These are phyloP conservation scores for Epichloe amarillans DNA, from an alignment of 2,329 filamentous ascomycete species.

Conservation along the genomic window DNA sequence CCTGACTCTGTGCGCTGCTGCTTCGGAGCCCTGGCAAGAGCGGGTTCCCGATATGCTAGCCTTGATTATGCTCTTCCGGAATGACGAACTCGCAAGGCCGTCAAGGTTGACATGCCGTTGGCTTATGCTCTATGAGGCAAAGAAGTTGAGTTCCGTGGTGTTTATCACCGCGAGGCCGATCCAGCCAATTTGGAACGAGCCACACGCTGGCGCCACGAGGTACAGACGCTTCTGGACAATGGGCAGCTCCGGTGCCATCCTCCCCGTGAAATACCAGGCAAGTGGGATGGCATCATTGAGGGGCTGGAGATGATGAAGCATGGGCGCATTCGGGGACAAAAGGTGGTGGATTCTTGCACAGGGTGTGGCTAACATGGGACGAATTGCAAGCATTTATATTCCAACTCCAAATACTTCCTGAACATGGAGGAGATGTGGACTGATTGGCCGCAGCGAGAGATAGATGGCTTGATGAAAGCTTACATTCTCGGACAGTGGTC, in stretches of 20 bases:
- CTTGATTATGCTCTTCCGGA: background rate
- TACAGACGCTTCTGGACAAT: background rate
- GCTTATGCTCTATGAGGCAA: background rate
- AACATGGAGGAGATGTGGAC: slow-evolving; percentile 71
- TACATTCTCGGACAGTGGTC: slow-evolving; percentile 85
- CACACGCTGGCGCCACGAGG: background rate
- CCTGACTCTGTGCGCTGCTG: background rate
- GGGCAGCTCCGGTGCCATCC: background rate
- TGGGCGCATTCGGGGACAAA: background rate
- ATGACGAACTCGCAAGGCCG: slow-evolving; percentile 26
- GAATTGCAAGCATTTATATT: slow-evolving; percentile 57
- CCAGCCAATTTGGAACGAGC: background rate
- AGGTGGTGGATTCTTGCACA: background rate
- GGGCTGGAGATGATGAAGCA: background rate
- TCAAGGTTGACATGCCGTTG: slow-evolving; percentile 38
- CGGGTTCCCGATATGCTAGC: background rate
- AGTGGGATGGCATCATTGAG: background rate
- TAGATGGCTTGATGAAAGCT: slow-evolving; percentile 63
- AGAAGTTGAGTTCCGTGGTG: background rate
- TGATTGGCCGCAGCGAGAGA: slow-evolving; percentile 67
- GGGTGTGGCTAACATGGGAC: background rate
- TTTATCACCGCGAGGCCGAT: background rate
- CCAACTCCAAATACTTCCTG: slow-evolving; percentile 63
- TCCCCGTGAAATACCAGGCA: background rate
- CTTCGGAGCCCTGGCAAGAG: background rate